These are phyloP conservation scores for Pleodorina starrii DNA, from an alignment of 139 green algal species.

Conservation along the genomic window DNA sequence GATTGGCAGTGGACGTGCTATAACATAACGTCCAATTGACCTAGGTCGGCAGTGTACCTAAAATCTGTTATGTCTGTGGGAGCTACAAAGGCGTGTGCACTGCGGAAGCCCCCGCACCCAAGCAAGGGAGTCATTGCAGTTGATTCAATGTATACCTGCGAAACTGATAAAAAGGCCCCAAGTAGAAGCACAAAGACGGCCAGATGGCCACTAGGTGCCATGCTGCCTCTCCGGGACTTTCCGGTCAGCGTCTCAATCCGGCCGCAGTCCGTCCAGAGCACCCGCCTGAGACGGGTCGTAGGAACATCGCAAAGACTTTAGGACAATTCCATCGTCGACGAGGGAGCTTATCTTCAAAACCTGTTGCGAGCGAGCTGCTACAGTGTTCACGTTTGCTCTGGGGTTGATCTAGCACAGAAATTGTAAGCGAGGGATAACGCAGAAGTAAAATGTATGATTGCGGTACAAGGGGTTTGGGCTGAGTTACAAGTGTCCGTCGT, in stretches of 20 bases:
- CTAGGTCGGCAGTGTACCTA: neutral
- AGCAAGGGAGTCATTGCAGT: too few relatives aligned
- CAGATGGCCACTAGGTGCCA: neutral
- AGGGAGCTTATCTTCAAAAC: too few relatives aligned
- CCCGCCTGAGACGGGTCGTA: neutral
- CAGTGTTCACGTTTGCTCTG: too few relatives aligned
- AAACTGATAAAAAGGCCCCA: neutral
- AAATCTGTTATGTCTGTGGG: neutral
- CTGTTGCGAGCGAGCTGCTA: too few relatives aligned
- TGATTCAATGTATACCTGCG: neutral
- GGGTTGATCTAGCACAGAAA: too few relatives aligned
- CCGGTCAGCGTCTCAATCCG: neutral
- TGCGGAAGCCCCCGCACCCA: neutral
- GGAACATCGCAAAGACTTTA: neutral
- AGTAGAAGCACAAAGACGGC: neutral
- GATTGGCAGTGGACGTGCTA: neutral
- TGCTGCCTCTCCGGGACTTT: constrained; percentile 19
- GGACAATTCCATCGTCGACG: too few relatives aligned
- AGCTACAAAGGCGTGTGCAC: neutral
- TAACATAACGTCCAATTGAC: neutral
- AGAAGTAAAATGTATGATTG: too few relatives aligned
- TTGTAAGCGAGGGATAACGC: too few relatives aligned
- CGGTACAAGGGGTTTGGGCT: too few relatives aligned
- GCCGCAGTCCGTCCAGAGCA: neutral
- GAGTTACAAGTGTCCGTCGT: too few relatives aligned